Percentiles rank a stretch among this genome's conserved stretches.
Conservation (phyloP, 2,329 filamentous ascomycete species). For the Diaporthe vaccinii region DNA sequence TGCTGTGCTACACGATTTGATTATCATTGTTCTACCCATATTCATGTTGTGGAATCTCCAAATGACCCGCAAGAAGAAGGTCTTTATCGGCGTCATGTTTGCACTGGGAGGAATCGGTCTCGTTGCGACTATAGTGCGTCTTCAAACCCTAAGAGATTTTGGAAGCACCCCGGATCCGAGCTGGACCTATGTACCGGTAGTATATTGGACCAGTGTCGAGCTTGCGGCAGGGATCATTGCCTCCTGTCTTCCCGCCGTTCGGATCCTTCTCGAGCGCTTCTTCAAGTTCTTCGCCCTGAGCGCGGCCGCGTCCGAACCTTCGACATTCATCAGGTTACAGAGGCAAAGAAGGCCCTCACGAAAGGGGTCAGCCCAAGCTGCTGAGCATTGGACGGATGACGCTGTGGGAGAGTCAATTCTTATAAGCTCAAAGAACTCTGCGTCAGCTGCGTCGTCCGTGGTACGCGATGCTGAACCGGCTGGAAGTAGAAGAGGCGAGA, state of each 20-base stretch:
- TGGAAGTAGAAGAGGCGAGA: background rate
- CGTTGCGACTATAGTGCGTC: constrained; percentile 36
- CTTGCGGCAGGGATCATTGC: constrained; percentile 39
- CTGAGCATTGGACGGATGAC: constrained; percentile 4
- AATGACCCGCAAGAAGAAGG: constrained; percentile 38
- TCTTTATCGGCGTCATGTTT: constrained; percentile 39
- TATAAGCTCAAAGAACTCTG: background rate
- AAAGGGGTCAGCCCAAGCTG: background rate
- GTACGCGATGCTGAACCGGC: background rate
- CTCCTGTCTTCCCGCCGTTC: constrained; percentile 39
- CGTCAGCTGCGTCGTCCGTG: background rate
- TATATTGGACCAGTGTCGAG: constrained; percentile 39
- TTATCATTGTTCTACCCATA: constrained; percentile 38
- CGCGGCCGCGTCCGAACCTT: background rate
- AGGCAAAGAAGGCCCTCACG: constrained; percentile 3
- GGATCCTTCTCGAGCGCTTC: constrained; percentile 34
- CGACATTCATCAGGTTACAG: constrained; percentile 20
- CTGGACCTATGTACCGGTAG: constrained; percentile 34
- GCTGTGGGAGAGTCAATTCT: background rate
- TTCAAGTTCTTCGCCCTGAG: constrained; percentile 34
- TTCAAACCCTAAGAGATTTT: constrained; percentile 31
- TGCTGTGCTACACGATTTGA: constrained; percentile 36
- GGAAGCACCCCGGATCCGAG: constrained; percentile 30
- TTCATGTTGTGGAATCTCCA: constrained; percentile 38
- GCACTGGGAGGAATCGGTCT: constrained; percentile 38